Conservation (phyloP, 2,329 filamentous ascomycete genomes). For the Aspergillus vadensis region DNA sequence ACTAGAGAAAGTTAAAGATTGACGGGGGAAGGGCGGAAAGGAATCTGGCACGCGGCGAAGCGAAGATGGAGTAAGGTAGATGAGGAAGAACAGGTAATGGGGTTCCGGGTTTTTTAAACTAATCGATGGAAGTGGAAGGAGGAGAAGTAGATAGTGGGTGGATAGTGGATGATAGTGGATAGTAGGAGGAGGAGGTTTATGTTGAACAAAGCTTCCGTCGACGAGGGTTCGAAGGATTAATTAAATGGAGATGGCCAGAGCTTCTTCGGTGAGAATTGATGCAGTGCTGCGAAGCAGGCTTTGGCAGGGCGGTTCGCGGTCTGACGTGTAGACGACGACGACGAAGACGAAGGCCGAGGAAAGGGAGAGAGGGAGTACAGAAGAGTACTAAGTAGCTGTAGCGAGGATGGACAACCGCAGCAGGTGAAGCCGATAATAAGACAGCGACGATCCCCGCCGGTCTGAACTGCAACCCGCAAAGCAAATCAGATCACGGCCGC, state of each 20-base stretch:
- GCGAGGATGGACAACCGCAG: background rate
- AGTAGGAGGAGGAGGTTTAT: too few relatives aligned
- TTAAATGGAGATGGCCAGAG: conserved; percentile 2
- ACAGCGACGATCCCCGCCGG: background rate
- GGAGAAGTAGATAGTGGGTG: background rate
- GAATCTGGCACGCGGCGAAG: background rate
- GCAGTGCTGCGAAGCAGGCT: too few relatives aligned
- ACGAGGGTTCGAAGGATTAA: conserved; percentile 1
- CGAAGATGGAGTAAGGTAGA: background rate
- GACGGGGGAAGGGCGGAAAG: background rate
- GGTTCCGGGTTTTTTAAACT: background rate
- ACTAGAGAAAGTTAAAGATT: too few relatives aligned
- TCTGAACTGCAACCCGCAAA: background rate
- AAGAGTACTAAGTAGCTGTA: background rate
- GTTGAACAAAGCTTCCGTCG: background rate
- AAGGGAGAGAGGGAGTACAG: background rate
- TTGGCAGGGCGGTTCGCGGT: background rate
- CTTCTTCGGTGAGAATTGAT: background rate
- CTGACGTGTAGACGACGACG: background rate
- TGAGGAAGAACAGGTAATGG: background rate
- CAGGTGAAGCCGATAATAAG: background rate
- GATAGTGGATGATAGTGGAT: too few relatives aligned
- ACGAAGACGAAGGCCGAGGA: background rate
- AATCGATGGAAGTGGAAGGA: background rate
- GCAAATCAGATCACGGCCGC: background rate